phyloP scores from a whole-genome alignment of 2,329 filamentous ascomycete species.

The Aspergillus tanneri region DNA sequence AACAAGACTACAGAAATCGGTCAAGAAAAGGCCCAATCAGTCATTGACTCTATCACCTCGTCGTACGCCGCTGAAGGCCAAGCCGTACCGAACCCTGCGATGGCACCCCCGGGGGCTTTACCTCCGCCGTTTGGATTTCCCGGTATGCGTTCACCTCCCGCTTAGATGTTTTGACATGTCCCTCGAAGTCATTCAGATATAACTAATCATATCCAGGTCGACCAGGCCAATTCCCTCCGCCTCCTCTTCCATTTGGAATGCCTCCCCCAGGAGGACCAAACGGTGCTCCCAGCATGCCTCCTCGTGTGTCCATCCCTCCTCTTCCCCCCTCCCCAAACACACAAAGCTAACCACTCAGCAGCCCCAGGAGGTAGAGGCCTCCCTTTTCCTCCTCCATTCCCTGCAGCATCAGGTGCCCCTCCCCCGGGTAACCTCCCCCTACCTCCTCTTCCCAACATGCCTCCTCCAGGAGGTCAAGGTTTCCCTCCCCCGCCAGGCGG shows the following conservation, averaged over 20 bases:
- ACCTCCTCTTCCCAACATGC: constrained; percentile 39
- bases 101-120: constrained; percentile 57
- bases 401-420: constrained; percentile 35
- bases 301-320: constrained; percentile 51
- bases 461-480: constrained; percentile 40
- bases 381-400: constrained; percentile 52
- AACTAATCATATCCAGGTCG: constrained; percentile 23
- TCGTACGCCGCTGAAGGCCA: constrained; percentile 95
- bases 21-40: constrained; percentile 95
- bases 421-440: constrained; percentile 39
- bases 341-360: constrained; percentile 34
- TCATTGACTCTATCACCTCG: constrained; percentile 96
- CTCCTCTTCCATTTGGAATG: constrained; percentile 61
- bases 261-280: constrained; percentile 44
- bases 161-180: neutral
- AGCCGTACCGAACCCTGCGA: constrained; percentile 79
- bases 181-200: neutral
- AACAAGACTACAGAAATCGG: constrained; percentile 73
- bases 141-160: constrained; percentile 45
- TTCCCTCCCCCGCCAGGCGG: constrained; percentile 46
- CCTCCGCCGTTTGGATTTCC: constrained; percentile 64
- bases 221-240: constrained; percentile 48
- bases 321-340: neutral
- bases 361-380: constrained; percentile 57
- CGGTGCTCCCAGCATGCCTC: constrained; percentile 44